These are phyloP conservation scores for Entomortierella beljakovae DNA, from an alignment of 192 early-diverging fungal species.

Conservation along the genomic window DNA sequence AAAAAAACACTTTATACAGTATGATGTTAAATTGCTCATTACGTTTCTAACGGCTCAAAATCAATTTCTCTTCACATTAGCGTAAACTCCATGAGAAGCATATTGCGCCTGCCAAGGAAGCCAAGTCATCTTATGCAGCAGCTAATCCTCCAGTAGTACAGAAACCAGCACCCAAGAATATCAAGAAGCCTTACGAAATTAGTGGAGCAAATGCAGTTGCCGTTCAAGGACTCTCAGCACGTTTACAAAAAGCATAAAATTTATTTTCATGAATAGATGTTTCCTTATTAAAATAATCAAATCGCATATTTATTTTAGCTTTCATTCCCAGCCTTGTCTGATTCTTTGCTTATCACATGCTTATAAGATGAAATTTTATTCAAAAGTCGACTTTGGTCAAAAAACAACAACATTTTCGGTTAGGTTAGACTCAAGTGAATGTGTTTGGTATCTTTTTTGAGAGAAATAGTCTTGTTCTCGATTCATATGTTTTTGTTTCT, in stretches of 20 bases:
- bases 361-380: no score
- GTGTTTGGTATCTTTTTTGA: no score
- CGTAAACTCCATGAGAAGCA: slow-evolving; percentile 61
- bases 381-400: no score
- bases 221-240: slow-evolving; percentile 35
- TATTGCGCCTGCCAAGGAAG: slow-evolving; percentile 58
- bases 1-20: slow-evolving; percentile 18
- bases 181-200: slow-evolving; percentile 45
- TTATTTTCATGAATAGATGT: no score
- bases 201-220: slow-evolving; percentile 41
- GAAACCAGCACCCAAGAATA: slow-evolving; percentile 41
- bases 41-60: neutral
- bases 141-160: slow-evolving; percentile 49
- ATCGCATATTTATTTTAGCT: neutral
- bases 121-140: slow-evolving; percentile 54
- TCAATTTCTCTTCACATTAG: slow-evolving; percentile 10
- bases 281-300: no score
- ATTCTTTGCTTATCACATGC: no score
- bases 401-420: no score
- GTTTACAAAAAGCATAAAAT: slow-evolving; percentile 40
- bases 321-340: no score
- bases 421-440: no score
- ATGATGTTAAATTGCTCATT: neutral
- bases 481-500: no score
- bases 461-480: no score